A percentile compares a stretch with the other conserved stretches of the same genome.
Evolutionary conservation across 352 stramenopile genomes (phyloP).

Genomic region (Phytophthora idaei): DNA sequence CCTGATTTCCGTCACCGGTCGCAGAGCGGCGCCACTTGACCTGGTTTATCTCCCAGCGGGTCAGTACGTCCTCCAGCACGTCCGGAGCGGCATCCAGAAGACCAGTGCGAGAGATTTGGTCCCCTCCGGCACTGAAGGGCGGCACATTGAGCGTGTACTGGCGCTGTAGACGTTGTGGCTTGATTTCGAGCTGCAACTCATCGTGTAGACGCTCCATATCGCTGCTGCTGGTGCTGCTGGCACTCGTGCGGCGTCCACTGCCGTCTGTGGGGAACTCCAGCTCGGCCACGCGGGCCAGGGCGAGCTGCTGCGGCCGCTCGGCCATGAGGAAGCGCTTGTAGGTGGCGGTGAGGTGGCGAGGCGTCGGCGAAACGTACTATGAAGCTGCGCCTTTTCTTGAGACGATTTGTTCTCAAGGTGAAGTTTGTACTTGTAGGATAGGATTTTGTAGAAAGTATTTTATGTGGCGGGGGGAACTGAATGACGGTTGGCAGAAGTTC

Average conservation of each 20-base stretch:
- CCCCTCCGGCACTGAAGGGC: conserved; percentile 34
- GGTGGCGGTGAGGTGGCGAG: conserved; percentile 13
- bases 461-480: neutral
- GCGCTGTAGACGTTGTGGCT: conserved; percentile 65
- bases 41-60: conserved; percentile 65
- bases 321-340: conserved; percentile 19
- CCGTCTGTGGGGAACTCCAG: conserved; percentile 16
- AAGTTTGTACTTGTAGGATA: conserved; percentile 15
- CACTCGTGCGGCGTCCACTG: conserved; percentile 17
- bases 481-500: neutral
- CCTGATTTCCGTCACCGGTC: conserved; percentile 18
- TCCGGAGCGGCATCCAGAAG: conserved; percentile 42
- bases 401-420: conserved; percentile 15
- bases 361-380: conserved; percentile 29
- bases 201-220: conserved; percentile 60
- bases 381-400: conserved; percentile 32
- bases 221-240: conserved; percentile 33
- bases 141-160: conserved; percentile 85
- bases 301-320: conserved; percentile 29
- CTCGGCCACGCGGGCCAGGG: conserved; percentile 32
- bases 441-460: conserved; percentile 15
- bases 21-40: conserved; percentile 52
- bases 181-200: conserved; percentile 72
- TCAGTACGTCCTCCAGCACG: conserved; percentile 52
- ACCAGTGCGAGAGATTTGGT: conserved; percentile 22